Conservation (phyloP, 140 eudicot genomes). For the Anethum foeniculum region DNA sequence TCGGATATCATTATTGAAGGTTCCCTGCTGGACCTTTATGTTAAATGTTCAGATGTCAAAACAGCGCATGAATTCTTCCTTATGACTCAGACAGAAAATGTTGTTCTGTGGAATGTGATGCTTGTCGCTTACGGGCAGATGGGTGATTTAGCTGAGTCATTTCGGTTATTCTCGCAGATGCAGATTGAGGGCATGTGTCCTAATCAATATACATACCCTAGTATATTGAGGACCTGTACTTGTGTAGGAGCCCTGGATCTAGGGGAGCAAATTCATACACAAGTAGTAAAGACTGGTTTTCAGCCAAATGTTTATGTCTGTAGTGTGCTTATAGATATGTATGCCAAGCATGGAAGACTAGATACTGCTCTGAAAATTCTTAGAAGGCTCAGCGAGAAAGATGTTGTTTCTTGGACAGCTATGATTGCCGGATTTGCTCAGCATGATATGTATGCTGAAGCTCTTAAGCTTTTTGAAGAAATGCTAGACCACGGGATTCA, state of each 20-base stretch:
- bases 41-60: slow-evolving; percentile 72
- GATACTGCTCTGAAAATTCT: slow-evolving; percentile 63
- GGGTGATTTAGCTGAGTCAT: slow-evolving; percentile 62
- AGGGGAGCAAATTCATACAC: slow-evolving; percentile 85
- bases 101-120: slow-evolving; percentile 97
- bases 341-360: slow-evolving; percentile 80
- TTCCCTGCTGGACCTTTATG: slow-evolving; percentile 89
- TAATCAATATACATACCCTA: slow-evolving; percentile 93
- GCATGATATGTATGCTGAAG: slow-evolving; percentile 63
- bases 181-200: slow-evolving; percentile 60
- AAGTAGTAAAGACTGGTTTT: slow-evolving; percentile 76
- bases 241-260: slow-evolving; percentile 63
- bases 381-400: slow-evolving; percentile 54
- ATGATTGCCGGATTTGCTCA: slow-evolving; percentile 86
- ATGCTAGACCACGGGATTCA: slow-evolving; percentile 62
- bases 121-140: slow-evolving; percentile 85
- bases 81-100: slow-evolving; percentile 52
- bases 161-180: slow-evolving; percentile 47
- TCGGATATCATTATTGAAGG: slow-evolving; percentile 88
- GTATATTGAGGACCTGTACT: slow-evolving; percentile 84
- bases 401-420: slow-evolving; percentile 96
- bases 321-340: slow-evolving; percentile 95
- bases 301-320: slow-evolving; percentile 78
- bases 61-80: slow-evolving; percentile 63
- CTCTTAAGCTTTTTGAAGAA: slow-evolving; percentile 67